Conservation (phyloP, 805 yeast genomes). For the Candida piceae region DNA sequence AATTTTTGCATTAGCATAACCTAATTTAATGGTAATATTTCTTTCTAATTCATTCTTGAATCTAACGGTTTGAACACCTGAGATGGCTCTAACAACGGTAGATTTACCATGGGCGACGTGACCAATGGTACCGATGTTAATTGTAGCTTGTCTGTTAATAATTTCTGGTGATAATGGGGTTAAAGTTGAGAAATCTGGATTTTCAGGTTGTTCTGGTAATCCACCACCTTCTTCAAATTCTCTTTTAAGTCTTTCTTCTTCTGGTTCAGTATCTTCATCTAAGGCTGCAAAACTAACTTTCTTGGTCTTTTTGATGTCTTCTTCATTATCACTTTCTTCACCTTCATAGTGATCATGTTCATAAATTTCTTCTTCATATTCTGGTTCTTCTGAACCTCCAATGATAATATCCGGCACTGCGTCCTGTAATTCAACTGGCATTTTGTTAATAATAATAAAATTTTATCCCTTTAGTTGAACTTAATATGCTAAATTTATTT, state of each 20-base stretch:
- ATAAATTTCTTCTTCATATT: constrained; percentile 27
- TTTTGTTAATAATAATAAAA: too few relatives aligned
- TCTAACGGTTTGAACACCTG: constrained; percentile 98
- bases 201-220: constrained; percentile 89
- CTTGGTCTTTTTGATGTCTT: constrained; percentile 48
- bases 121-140: constrained; percentile 98
- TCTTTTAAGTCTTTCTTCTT: constrained; percentile 69
- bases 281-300: constrained; percentile 77
- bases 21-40: constrained; percentile 96
- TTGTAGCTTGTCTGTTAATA: constrained; percentile 97
- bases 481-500: too few relatives aligned
- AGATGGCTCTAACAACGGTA: constrained; percentile 95
- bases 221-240: constrained; percentile 99
- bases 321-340: constrained; percentile 36
- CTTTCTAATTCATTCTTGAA: constrained; percentile 99
- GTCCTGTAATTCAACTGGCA: constrained; percentile 80
- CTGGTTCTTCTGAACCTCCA: constrained; percentile 42
- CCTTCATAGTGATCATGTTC: constrained; percentile 30
- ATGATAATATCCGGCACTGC: constrained; percentile 83
- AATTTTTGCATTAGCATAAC: constrained; percentile 98
- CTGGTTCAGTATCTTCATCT: constrained; percentile 57
- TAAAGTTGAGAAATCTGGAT: constrained; percentile 76
- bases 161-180: constrained; percentile 93
- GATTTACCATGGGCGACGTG: constrained; percentile 99
- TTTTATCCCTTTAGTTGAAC: too few relatives aligned